Evolutionary conservation across 1,284 basidiomycete genomes (phyloP), one percentile per base, ranked within the genome.

Genomic region (Salmacisia buchloeana): DNA sequence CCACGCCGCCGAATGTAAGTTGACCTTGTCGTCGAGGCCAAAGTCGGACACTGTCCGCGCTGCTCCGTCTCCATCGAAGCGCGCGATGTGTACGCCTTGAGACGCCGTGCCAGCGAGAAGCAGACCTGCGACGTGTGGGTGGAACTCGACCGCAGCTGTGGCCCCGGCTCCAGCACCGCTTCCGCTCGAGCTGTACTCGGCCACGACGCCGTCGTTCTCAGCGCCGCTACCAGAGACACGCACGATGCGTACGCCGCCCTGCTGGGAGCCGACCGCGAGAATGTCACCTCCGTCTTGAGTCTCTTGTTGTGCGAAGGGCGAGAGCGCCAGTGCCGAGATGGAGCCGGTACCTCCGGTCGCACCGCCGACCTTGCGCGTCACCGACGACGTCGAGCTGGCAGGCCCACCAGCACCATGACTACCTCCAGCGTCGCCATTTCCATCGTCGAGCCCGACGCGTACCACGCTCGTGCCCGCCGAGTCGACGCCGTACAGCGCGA

Each of bases 221-320:
- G 18, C 41, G 18, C 18, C 41, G 49, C n/a, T n/a, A n/a, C n/a
- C n/a, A n/a, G n/a, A n/a, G n/a, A n/a, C n/a, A n/a, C 18, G 29
- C 29, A 54, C 25, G 27, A 54, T 31, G 13, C 18, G 31, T 27
- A 54, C 49, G 6, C 18, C 49, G 29, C 49, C 49, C 34, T 33
- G 49, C 49, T 54, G 49, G 21, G 49, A 33, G 10, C 49, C 49
- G 29, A 54, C 49, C 9, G 49, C 49, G 49, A 54, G 25, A 27
- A 54, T 12, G 27, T 54, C 49, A 18, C 27, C 49, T 12, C 29
- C 25, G 3, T 12, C 18, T 12, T 54, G 25, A n/a, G 27, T n/a
- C 27, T 54, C n/a, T n/a, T n/a, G n/a, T n/a, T n/a, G n/a, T n/a
- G n/a, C 27, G 49, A 54, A 31, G 6, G 49, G 49, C 18, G 29